Base-by-base conservation (phyloP, 495 filamentous ascomycete genomes). In the Annulohypoxylon bovei region DNA sequence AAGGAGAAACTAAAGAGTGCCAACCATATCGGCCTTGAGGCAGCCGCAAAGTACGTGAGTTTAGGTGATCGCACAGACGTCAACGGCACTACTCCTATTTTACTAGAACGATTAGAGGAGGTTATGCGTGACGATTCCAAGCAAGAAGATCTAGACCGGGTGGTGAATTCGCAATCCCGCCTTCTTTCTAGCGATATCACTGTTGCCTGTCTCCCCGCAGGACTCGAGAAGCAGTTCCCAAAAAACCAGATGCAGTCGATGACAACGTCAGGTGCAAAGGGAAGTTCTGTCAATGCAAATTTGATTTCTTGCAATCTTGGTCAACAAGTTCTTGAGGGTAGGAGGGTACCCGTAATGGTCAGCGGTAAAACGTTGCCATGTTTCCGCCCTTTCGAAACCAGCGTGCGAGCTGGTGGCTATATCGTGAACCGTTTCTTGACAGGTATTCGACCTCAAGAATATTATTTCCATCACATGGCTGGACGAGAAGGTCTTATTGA, bases 381-480 rank as follows among this genome's bases (percentile, higher is more conserved):
- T 73, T 99, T 98, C 83, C 90, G 88, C 70, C 92, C 95, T 4
- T 98, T 89, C 71, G 96, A 98, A 58, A 93, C 93, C 2, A 88
- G 92, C 68, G 87, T 97, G 4, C 85, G 95, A 74, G 95, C 96
- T 32, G 96, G 95, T 68, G 96, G 96, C 28, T 99, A 97, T 77
- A 90, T 99, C 57, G 90, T 90, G 32, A 90, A 97, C 78, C 94
- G 96, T 77, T 99, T 98, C 87, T 92, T 99, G 87, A 98, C 96
- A 14, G 96, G 96, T 59, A 92, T 99, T 62, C 89, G 95, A 62
- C 96, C 96, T 25, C 96, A 99, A 77, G 96, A 98, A 78, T 98
- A 96, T 79, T 99, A 93, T 81, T 99, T 99, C 87, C 96, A 99
- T 88, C 92, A 95, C 76, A 99, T 99, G 96, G 95, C 95, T 72